Evolutionary conservation across 164 flowering plant genomes (phyloP), one percentile per base, ranked within the genome.

Genomic region (Dillenia suffruticosa): DNA sequence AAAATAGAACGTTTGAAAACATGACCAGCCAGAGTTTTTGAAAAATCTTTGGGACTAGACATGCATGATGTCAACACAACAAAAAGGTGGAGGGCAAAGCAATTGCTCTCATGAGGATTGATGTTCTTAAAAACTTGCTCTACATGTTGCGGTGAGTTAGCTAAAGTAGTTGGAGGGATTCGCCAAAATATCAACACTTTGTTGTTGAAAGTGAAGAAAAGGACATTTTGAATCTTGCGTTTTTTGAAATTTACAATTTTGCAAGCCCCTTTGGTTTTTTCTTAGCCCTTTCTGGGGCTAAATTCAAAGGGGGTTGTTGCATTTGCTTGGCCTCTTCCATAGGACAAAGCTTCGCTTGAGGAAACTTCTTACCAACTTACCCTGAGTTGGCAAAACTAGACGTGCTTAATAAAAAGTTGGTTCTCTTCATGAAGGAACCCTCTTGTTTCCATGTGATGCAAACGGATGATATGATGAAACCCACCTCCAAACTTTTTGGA

Each of bases 201-300:
- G 55, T 32, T 32, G 40, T 5, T 32, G 40, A 32, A 32, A 32
- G 40, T 32, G 40, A 32, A 52, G 10, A 15, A 12, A 11, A 46
- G 45, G 17, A 66, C 59, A 12, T 9, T 16, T 71, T 62, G 63
- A 73, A 56, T 32, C 62, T 63, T 74, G 55, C 62, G 54, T 32
- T 44, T 53, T 51, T 47, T 63, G 56, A 11, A 72, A 70, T 76
- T 50, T 77, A 79, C 82, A 81, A 55, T 48, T 64, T 65, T 55
- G 73, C 70, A 70, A 71, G 68, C 67, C 68, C 9, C 59, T 48
- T 61, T 65, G 49, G 51, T 26, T 66, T 50, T 58, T 17, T 32
- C 53, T 69, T 68, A 77, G 78, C 79, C 76, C 64, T 74, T 66
- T 72, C 67, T 62, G 32, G 16, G 82, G 80, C 83, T 56, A 52